Conservation (phyloP, 1,284 basidiomycete species). For the Hortiboletus rubellus region DNA sequence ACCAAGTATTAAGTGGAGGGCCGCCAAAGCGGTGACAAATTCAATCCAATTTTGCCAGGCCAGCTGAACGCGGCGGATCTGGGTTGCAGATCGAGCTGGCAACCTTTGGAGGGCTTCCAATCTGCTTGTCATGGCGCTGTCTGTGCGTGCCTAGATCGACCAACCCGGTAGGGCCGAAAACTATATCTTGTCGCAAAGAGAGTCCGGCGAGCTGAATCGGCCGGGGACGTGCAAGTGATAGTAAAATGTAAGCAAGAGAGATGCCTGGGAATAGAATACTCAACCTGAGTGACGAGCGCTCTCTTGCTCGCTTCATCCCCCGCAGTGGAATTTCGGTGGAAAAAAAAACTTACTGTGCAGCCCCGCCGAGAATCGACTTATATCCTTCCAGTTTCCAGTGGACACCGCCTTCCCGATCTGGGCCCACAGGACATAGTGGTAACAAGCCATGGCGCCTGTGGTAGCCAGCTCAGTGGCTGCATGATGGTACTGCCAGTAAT, state of each 20-base stretch:
- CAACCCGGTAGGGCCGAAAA: not conserved
- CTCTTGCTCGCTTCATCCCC: not conserved
- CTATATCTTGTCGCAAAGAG: not conserved
- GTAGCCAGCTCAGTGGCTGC: too few relatives aligned
- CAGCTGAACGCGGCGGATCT: not conserved
- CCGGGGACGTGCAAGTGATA: not conserved
- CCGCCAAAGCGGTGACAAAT: not conserved
- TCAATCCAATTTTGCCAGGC: not conserved
- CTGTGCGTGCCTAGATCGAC: not conserved
- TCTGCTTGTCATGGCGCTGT: not conserved
- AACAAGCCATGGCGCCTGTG: not conserved
- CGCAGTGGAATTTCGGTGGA: too few relatives aligned
- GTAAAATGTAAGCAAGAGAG: not conserved
- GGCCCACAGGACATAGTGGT: not conserved
- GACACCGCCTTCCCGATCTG: not conserved
- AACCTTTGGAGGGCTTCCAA: slow-evolving; percentile 10
- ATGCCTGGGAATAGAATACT: slow-evolving; percentile 7
- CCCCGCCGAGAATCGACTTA: slow-evolving; percentile 3
- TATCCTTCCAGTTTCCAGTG: slow-evolving; percentile 15
- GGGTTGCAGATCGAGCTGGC: not conserved
- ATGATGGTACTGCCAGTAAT: too few relatives aligned
- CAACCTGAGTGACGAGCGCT: not conserved
- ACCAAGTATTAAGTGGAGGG: not conserved
- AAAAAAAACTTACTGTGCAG: too few relatives aligned
- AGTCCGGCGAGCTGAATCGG: not conserved